Evolutionary conservation across 768 basidiomycete species (phyloP), one percentile per base, ranked within the genome.

Genomic region (Rhodotorula diobovata): DNA sequence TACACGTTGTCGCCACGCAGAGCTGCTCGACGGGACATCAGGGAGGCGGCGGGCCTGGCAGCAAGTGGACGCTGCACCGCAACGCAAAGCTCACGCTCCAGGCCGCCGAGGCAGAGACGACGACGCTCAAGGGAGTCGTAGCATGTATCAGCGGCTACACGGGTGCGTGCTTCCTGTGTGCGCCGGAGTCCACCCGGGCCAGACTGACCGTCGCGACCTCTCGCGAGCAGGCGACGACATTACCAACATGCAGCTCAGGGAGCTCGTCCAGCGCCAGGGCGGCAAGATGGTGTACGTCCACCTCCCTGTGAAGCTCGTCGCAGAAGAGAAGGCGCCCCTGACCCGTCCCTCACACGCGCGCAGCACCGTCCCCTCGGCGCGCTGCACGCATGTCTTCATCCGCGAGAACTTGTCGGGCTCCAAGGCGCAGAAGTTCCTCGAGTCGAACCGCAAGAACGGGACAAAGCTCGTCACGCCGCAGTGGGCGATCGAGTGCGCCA

Each of bases 221-320:
- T 90, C 68, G 35, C 18, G 2, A 1, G 9, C 62, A 66, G 68
- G 68, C 20, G 83, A 82, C 41, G 84, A 84, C 55, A 90, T 89
- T 32, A 92, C 90, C 3, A 90, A 91, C 77, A 85, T 88, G 61
- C 90, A 92, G 80, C 86, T 93, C 83, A 91, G 87, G 80, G 82
- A 85, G 73, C 81, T 87, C 23, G 83, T 92, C 16, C 78, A 82
- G n/a, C 81, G 84, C 54, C 87, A 86, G 57, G 91, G 91, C 2
- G 91, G 90, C 4, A 81, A 81, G 48, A 81, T 86, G 14, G 69
- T 87, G 91, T 91, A 66, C 50, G 82, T 76, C 35, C 83, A 30
- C 66, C 60, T 54, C 66, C 66, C 55, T 39, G 62, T 74, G 14
- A 18, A 63, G 71, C 65, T 71, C 8, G 30, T 56, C 41, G 37